phyloP scores from a whole-genome alignment of 495 filamentous ascomycete genomes.

The Aspergillus bertholletiae region DNA sequence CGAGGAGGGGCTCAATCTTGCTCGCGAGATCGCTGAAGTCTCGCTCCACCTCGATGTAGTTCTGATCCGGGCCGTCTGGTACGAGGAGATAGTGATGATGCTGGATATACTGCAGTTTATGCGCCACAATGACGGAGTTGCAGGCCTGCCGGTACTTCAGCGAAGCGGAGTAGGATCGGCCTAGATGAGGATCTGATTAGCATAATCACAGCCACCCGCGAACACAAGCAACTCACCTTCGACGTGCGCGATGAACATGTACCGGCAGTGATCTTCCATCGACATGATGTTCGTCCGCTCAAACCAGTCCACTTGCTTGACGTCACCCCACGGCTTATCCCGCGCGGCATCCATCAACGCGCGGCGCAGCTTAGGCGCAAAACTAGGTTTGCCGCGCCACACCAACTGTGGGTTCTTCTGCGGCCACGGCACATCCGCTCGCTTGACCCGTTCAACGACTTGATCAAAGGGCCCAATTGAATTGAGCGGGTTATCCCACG shows the following conservation, averaged over 20 bases:
- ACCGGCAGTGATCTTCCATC: conserved; percentile 56
- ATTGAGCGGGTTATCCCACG: conserved; percentile 59
- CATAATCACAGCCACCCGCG: not conserved
- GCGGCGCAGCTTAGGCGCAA: conserved; percentile 43
- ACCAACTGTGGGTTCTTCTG: conserved; percentile 54
- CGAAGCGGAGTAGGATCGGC: conserved; percentile 51
- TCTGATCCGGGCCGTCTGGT: conserved; percentile 51
- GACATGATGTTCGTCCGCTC: conserved; percentile 35
- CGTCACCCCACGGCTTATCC: conserved; percentile 53
- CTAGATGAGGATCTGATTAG: conserved; percentile 9
- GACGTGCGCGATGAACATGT: conserved; percentile 55
- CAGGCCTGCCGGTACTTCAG: conserved; percentile 61
- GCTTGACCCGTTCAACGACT: conserved; percentile 47
- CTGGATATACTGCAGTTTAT: conserved; percentile 44
- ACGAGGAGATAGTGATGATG: conserved; percentile 42
- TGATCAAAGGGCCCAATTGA: conserved; percentile 56
- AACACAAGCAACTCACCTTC: conserved; percentile 39
- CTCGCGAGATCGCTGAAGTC: conserved; percentile 56
- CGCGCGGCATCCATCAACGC: conserved; percentile 46
- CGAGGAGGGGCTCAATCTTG: conserved; percentile 46
- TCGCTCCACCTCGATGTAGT: conserved; percentile 55
- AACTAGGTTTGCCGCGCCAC: conserved; percentile 60
- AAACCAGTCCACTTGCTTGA: conserved; percentile 48
- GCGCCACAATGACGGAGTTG: conserved; percentile 53
- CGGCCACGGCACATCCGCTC: conserved; percentile 41